Conservation (phyloP, 2,329 filamentous ascomycete species). For the Diaporthe velutina region DNA sequence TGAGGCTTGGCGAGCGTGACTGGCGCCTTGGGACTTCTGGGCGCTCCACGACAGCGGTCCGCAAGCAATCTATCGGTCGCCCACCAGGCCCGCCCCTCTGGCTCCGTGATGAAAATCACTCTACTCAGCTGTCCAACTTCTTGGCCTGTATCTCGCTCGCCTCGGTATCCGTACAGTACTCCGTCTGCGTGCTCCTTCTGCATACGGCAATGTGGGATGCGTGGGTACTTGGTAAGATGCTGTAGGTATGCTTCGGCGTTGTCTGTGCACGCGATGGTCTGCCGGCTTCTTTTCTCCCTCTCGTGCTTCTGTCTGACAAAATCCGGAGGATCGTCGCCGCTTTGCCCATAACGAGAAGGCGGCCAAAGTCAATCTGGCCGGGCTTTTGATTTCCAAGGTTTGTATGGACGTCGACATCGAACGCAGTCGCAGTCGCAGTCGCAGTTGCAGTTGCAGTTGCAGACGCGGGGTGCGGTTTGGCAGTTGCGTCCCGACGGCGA, state of each 20-base stretch:
- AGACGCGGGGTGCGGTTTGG: slow-evolving; percentile 4
- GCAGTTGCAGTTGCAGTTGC: neutral
- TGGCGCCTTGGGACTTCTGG: slow-evolving; percentile 33
- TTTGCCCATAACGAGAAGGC: slow-evolving; percentile 9
- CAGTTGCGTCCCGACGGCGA: slow-evolving; percentile 1
- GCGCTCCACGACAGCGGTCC: slow-evolving; percentile 28
- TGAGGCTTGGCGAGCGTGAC: slow-evolving; percentile 30
- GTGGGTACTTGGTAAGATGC: neutral
- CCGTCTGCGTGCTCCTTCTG: neutral
- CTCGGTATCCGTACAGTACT: neutral
- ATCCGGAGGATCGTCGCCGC: slow-evolving; percentile 9
- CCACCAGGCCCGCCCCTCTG: slow-evolving; percentile 16
- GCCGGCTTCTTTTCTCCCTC: neutral
- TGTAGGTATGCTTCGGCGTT: neutral
- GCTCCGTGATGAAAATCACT: slow-evolving; percentile 3
- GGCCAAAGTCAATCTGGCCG: slow-evolving; percentile 6
- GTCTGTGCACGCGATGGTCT: slow-evolving; percentile 5
- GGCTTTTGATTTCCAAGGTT: too few relatives aligned
- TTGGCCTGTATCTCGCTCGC: too few relatives aligned
- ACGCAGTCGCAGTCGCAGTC: neutral
- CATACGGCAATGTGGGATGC: neutral
- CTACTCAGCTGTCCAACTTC: neutral
- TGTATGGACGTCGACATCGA: neutral
- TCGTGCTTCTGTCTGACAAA: neutral
- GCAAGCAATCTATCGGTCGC: slow-evolving; percentile 2